Percentiles rank a stretch among this genome's conserved stretches.
phyloP scores from a whole-genome alignment of 106 monocot species.

The Phalaenopsis aphrodite region DNA sequence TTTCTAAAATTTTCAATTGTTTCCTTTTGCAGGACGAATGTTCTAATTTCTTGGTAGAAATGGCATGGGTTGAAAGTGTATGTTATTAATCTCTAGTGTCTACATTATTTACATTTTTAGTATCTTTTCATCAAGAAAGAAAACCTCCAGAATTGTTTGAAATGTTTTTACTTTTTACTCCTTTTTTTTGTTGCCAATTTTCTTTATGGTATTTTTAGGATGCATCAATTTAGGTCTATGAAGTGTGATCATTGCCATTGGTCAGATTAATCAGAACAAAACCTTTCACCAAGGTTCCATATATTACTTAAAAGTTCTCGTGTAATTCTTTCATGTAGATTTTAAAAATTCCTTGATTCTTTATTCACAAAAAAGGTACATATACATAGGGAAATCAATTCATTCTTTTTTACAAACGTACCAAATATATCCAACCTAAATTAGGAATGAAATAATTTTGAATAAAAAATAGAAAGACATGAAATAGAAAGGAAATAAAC shows the following conservation, averaged over 20 bases:
- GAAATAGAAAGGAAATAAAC: no score
- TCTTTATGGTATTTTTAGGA: background rate
- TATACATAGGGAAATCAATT: no score
- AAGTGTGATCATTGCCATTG: background rate
- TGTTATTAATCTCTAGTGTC: slow-evolving; percentile 20
- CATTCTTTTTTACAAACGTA: no score
- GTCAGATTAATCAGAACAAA: background rate
- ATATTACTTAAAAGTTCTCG: background rate
- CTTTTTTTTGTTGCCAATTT: background rate
- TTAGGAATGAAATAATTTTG: no score
- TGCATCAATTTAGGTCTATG: background rate
- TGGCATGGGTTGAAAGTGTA: slow-evolving; percentile 74
- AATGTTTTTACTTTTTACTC: background rate
- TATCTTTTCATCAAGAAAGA: slow-evolving; percentile 3
- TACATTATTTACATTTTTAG: background rate
- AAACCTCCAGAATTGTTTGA: slow-evolving; percentile 2
- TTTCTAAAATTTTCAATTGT: background rate
- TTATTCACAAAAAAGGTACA: no score
- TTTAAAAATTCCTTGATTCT: no score
- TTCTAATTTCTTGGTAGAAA: slow-evolving; percentile 67
- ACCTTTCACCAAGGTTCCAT: background rate
- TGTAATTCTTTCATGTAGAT: background rate
- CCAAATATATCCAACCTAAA: no score
- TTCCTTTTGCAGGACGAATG: slow-evolving; percentile 33
- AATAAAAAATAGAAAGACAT: no score